Base-by-base conservation (phyloP, 495 filamentous ascomycete species). In the Margaritispora aquatica region DNA sequence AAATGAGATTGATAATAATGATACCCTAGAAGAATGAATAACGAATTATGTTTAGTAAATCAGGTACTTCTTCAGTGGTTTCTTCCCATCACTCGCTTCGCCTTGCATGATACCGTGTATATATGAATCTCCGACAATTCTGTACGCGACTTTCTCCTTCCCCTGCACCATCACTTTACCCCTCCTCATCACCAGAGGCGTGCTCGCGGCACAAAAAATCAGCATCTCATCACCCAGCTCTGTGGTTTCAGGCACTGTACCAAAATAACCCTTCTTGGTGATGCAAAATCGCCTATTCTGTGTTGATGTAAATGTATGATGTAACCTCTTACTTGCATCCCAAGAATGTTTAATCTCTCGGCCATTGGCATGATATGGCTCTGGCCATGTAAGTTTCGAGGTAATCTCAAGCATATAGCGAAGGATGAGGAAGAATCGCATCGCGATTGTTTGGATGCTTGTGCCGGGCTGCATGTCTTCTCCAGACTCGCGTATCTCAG, bases 31-130 rank as follows among this genome's bases (percentile, higher is more conserved):
- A 7, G 15, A 7, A 34, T 15, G 15, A 34, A 7, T 34, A 34
- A 34, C 15, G 29, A 34, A 7, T 34, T 7, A 7, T 5, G 15
- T 34, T 34, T 34, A 34, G 29, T 34, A 34, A 34, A 34, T 5
- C 29, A 34, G 15, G 29, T 34, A 34, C 29, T 34, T 34, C 29
- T 34, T 34, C 7, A 34, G 29, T 34, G 29, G 29, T 34, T 15
- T 34, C 15, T 5, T 34, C 7, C 29, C 29, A 34, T 34, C 15
- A 34, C 29, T n/a, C n/a, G 46, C 26, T 26, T 58, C 55, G 21
- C 55, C 55, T 19, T 58, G 20, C 44, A 58, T 58, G 15, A 58
- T 50, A n/a, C 46, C 55, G 2, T 58, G 55, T 15, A 58, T 13
- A 27, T 58, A 58, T 4, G 36, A 41, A 10, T 50, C 55, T 31